Evolutionary conservation across 225 moss, liverwort and hornwort genomes (phyloP).

Genomic region (Polytrichum commune): DNA sequence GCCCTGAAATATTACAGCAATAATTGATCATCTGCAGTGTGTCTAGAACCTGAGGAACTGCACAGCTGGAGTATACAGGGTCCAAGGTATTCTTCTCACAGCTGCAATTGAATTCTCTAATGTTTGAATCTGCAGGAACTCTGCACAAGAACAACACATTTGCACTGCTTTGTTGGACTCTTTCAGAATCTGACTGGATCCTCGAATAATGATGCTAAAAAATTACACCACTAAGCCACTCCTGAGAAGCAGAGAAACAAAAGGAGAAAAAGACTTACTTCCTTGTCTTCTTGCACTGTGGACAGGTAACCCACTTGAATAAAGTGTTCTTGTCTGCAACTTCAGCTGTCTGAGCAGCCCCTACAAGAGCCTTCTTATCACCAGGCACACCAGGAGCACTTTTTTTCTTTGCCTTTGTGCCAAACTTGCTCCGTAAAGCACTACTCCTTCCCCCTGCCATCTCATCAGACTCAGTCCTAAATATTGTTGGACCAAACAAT

Average conservation of each 20-base stretch:
- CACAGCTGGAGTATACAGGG: conserved; percentile 26
- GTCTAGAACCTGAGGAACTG: conserved; percentile 34
- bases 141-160: conserved; percentile 22
- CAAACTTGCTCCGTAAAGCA: conserved; percentile 44
- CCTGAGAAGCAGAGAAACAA: neutral
- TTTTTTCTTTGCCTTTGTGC: conserved; percentile 43
- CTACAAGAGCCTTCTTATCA: conserved; percentile 19
- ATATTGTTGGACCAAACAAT: neutral
- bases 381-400: conserved; percentile 19
- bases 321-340: conserved; percentile 7
- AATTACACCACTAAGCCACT: too few relatives aligned
- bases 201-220: too few relatives aligned
- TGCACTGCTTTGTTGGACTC: too few relatives aligned
- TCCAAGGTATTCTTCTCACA: conserved; percentile 33
- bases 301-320: conserved; percentile 23
- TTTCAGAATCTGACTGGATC: too few relatives aligned
- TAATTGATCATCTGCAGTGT: neutral
- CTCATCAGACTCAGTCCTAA: too few relatives aligned
- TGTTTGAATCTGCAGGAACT: conserved; percentile 22
- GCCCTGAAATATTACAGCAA: too few relatives aligned
- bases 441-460: conserved; percentile 27
- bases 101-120: conserved; percentile 19
- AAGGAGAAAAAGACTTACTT: conserved; percentile 29
- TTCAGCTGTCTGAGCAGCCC: conserved; percentile 15
- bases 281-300: conserved; percentile 26